These are phyloP conservation scores for Mrakia frigida DNA, from an alignment of 768 basidiomycete genomes.

Conservation along the genomic window DNA sequence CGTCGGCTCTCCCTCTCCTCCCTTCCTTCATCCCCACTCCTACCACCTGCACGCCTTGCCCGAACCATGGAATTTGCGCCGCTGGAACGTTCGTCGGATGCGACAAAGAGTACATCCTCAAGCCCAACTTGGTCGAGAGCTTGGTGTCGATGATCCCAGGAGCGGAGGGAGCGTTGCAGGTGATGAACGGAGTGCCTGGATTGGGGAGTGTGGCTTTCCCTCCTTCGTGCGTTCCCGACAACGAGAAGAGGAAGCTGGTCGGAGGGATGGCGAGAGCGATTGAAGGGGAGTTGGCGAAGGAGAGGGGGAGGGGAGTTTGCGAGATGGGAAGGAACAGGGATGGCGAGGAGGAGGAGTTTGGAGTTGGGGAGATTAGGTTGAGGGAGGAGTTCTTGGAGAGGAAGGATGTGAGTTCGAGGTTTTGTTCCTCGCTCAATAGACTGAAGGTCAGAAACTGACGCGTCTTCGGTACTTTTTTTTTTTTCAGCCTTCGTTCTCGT, in stretches of 20 bases:
- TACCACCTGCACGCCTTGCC: constrained; percentile 45
- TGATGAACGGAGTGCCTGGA: constrained; percentile 39
- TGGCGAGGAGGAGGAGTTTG: constrained; percentile 67
- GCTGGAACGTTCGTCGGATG: constrained; percentile 42
- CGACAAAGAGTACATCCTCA: constrained; percentile 43
- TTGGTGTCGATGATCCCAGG: constrained; percentile 34
- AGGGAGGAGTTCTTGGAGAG: constrained; percentile 44
- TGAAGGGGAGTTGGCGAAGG: constrained; percentile 60
- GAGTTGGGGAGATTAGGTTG: constrained; percentile 58
- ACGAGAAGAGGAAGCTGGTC: constrained; percentile 49
- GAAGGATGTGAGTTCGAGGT: constrained; percentile 27
- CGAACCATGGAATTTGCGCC: constrained; percentile 43
- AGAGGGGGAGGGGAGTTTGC: constrained; percentile 61
- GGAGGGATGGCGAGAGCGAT: constrained; percentile 69
- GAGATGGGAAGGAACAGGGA: constrained; percentile 51
- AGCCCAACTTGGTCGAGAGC: constrained; percentile 26
- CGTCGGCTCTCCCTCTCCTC: constrained; percentile 40
- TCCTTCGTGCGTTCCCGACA: constrained; percentile 45
- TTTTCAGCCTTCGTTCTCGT: constrained; percentile 24
- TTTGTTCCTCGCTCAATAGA: neutral
- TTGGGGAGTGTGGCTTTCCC: constrained; percentile 42
- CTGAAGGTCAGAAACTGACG: constrained; percentile 26
- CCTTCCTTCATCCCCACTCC: constrained; percentile 39
- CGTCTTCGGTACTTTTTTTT: neutral
- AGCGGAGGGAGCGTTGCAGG: constrained; percentile 25